Percentiles rank a stretch among this genome's conserved stretches.
Conservation (phyloP, 768 basidiomycete genomes). For the Podaxis sp. region DNA sequence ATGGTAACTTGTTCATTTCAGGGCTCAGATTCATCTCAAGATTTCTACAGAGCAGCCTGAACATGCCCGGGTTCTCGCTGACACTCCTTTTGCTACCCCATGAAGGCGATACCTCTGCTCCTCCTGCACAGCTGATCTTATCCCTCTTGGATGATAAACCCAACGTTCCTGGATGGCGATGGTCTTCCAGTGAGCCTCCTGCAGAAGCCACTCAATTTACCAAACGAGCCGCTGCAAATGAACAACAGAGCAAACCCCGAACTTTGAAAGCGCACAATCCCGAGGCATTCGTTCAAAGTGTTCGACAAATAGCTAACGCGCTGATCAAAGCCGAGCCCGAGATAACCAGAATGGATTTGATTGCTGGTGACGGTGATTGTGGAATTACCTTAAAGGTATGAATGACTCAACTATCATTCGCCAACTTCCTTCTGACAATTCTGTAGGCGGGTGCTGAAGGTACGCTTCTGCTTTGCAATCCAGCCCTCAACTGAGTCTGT, state of each 20-base stretch:
- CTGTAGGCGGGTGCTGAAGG: constrained; percentile 68
- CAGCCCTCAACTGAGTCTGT: background rate
- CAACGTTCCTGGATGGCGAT: constrained; percentile 84
- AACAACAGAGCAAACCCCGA: constrained; percentile 13
- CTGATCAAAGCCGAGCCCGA: constrained; percentile 82
- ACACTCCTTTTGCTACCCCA: constrained; percentile 76
- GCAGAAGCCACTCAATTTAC: constrained; percentile 19
- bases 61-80: constrained; percentile 92
- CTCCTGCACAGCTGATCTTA: constrained; percentile 46
- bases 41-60: constrained; percentile 70
- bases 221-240: constrained; percentile 5
- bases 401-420: background rate
- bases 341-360: constrained; percentile 87
- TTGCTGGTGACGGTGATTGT: constrained; percentile 86
- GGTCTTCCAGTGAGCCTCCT: constrained; percentile 55
- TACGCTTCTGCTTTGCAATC: constrained; percentile 23
- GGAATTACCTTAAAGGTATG: constrained; percentile 51
- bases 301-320: constrained; percentile 61
- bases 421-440: background rate
- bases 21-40: background rate
- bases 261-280: constrained; percentile 38
- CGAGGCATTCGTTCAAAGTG: constrained; percentile 48
- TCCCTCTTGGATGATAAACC: constrained; percentile 69
- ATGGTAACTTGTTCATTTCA: constrained; percentile 55
- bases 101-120: constrained; percentile 34